Evolutionary conservation across 805 yeast genomes (phyloP).

Genomic region (Vanderwaltozyma yarrowii): DNA sequence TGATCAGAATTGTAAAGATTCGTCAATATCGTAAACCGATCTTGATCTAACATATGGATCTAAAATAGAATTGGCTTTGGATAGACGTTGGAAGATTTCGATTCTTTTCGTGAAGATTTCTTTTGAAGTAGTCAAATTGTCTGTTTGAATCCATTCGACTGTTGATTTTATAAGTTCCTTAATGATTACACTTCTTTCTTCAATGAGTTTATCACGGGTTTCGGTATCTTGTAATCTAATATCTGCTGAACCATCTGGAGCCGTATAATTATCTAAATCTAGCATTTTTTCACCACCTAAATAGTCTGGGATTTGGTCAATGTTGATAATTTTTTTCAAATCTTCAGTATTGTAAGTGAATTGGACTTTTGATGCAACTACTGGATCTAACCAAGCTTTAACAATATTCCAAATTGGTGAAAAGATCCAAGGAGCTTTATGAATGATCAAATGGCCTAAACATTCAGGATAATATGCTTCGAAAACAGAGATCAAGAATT

Average conservation of each 20-base stretch:
- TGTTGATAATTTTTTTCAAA: slow-evolving; percentile 47
- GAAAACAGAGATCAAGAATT: slow-evolving; percentile 74
- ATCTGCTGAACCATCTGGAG: slow-evolving; percentile 52
- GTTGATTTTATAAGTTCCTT: slow-evolving; percentile 54
- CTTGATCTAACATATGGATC: slow-evolving; percentile 79
- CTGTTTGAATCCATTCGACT: slow-evolving; percentile 64
- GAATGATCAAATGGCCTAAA: slow-evolving; percentile 72
- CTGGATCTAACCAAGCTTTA: slow-evolving; percentile 91
- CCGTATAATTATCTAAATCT: slow-evolving; percentile 44
- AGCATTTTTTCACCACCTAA: slow-evolving; percentile 61
- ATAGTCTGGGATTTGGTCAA: slow-evolving; percentile 48
- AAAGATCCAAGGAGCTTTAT: slow-evolving; percentile 94
- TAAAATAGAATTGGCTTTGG: slow-evolving; percentile 50
- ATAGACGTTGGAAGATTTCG: slow-evolving; percentile 40
- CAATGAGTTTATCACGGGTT: slow-evolving; percentile 33
- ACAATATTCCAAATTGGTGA: slow-evolving; percentile 87
- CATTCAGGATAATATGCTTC: slow-evolving; percentile 96
- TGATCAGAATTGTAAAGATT: slow-evolving; percentile 32
- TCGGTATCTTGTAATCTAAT: slow-evolving; percentile 34
- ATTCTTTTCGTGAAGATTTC: slow-evolving; percentile 36
- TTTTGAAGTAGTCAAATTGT: slow-evolving; percentile 36
- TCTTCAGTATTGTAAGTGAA: slow-evolving; percentile 67
- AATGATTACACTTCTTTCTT: slow-evolving; percentile 45
- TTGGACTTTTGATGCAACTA: slow-evolving; percentile 78
- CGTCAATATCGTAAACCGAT: slow-evolving; percentile 66